These are phyloP conservation scores for Colletotrichum kahawae DNA, from an alignment of 2,329 filamentous ascomycete species.

Conservation along the genomic window DNA sequence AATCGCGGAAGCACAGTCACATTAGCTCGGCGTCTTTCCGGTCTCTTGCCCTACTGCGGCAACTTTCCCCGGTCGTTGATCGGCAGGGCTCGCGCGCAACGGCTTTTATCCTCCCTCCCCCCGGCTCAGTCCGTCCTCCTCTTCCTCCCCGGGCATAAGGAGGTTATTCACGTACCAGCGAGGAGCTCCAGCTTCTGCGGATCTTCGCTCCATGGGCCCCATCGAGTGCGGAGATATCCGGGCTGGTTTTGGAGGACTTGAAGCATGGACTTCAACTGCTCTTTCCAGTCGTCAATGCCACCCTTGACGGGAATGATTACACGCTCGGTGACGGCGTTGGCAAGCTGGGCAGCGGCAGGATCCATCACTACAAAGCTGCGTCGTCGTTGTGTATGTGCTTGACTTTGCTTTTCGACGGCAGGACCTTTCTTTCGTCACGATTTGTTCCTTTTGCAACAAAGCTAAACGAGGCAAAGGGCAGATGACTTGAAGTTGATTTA, in stretches of 20 bases:
- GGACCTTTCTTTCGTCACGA: not conserved
- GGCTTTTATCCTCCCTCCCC: not conserved
- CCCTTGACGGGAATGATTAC: slow-evolving; percentile 28
- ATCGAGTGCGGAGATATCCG: slow-evolving; percentile 31
- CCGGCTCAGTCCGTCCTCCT: not conserved
- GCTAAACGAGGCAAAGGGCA: not conserved
- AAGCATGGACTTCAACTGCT: slow-evolving; percentile 30
- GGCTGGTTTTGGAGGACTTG: slow-evolving; percentile 29
- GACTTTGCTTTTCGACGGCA: not conserved
- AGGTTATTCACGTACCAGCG: slow-evolving; percentile 23
- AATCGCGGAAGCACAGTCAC: not conserved
- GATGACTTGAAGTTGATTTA: not conserved
- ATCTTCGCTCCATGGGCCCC: slow-evolving; percentile 31
- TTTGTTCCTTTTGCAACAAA: not conserved
- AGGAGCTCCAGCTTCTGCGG: slow-evolving; percentile 30
- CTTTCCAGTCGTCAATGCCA: slow-evolving; percentile 31
- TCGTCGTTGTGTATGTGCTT: not conserved
- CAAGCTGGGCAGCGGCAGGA: slow-evolving; percentile 5
- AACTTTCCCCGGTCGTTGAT: not conserved
- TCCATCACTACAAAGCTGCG: slow-evolving; percentile 11
- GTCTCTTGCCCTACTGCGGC: not conserved
- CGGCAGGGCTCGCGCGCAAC: not conserved
- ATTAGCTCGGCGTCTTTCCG: not conserved
- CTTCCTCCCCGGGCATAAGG: not conserved
- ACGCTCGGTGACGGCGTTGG: slow-evolving; percentile 23